Evolutionary conservation across 345 rosid genomes (phyloP).

Genomic region (Pistacia atlantica): DNA sequence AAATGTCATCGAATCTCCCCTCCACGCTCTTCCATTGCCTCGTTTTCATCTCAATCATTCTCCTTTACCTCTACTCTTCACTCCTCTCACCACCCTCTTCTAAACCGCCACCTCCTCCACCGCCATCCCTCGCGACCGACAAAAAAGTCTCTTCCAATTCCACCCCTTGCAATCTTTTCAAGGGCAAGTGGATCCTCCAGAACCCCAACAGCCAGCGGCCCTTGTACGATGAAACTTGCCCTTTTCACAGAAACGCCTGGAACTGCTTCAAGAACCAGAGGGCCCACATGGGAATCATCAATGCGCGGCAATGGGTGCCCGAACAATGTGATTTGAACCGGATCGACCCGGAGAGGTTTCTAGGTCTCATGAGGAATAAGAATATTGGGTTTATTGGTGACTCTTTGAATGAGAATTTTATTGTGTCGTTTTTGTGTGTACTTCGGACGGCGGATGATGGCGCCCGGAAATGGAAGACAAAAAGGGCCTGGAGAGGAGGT

Average conservation of each 20-base stretch:
- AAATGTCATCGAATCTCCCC: constrained; percentile 59
- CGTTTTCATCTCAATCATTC: constrained; percentile 49
- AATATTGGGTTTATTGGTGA: constrained; percentile 90
- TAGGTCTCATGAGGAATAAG: constrained; percentile 64
- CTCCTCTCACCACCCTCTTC: constrained; percentile 37
- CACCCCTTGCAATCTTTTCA: constrained; percentile 67
- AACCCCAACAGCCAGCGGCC: constrained; percentile 37
- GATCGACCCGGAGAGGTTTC: constrained; percentile 60
- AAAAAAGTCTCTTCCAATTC: constrained; percentile 21
- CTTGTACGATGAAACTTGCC: constrained; percentile 78
- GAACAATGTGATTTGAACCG: constrained; percentile 54
- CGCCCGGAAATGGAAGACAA: constrained; percentile 88
- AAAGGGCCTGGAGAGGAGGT: constrained; percentile 96
- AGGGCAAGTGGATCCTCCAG: constrained; percentile 66
- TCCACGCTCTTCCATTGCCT: constrained; percentile 49
- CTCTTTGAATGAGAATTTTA: constrained; percentile 84
- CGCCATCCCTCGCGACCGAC: constrained; percentile 13
- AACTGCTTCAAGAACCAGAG: constrained; percentile 76
- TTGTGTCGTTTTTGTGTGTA: constrained; percentile 76
- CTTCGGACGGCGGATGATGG: constrained; percentile 72
- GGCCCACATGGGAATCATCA: constrained; percentile 64
- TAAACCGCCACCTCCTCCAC: constrained; percentile 4
- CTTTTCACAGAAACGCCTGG: constrained; percentile 94
- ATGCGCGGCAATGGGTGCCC: constrained; percentile 92
- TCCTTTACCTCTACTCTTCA: constrained; percentile 54